These are phyloP conservation scores for Lentinula novae-zelandiae DNA, from an alignment of 1,284 basidiomycete species.

Conservation along the genomic window DNA sequence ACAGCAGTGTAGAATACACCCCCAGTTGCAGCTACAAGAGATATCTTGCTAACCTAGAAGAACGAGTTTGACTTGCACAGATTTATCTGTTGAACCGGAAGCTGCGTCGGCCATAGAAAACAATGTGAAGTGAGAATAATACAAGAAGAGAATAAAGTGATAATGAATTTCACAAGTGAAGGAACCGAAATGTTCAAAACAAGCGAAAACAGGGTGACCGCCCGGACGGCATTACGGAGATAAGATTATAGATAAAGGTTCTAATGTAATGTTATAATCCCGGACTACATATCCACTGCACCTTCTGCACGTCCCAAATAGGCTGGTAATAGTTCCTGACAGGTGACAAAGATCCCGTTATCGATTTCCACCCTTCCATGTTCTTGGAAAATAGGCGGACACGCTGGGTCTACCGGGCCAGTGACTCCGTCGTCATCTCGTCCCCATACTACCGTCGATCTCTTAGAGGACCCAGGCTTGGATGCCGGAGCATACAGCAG, in stretches of 20 bases:
- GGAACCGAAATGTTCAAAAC: background rate
- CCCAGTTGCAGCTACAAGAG: background rate
- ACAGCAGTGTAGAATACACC: background rate
- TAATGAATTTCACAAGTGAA: background rate
- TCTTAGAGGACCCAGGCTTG: constrained; percentile 11
- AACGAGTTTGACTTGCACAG: constrained; percentile 89
- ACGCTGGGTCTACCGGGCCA: constrained; percentile 28
- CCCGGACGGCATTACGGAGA: background rate
- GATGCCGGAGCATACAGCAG: constrained; percentile 20
- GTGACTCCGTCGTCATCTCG: background rate
- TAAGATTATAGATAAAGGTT: background rate
- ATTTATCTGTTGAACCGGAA: constrained; percentile 74
- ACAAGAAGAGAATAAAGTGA: constrained; percentile 1
- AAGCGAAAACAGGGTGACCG: background rate
- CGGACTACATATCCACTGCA: background rate
- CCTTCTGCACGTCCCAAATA: constrained; percentile 22
- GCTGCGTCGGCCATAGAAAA: constrained; percentile 62
- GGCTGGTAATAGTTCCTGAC: constrained; percentile 39
- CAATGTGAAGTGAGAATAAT: constrained; percentile 11
- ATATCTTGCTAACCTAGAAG: constrained; percentile 60
- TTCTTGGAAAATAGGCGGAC: constrained; percentile 38
- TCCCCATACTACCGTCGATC: constrained; percentile 3
- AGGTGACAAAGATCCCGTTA: constrained; percentile 44
- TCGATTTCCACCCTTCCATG: constrained; percentile 40
- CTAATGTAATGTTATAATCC: background rate